These are phyloP conservation scores for Dioscorea alata DNA, from an alignment of 106 monocot genomes.

Conservation along the genomic window DNA sequence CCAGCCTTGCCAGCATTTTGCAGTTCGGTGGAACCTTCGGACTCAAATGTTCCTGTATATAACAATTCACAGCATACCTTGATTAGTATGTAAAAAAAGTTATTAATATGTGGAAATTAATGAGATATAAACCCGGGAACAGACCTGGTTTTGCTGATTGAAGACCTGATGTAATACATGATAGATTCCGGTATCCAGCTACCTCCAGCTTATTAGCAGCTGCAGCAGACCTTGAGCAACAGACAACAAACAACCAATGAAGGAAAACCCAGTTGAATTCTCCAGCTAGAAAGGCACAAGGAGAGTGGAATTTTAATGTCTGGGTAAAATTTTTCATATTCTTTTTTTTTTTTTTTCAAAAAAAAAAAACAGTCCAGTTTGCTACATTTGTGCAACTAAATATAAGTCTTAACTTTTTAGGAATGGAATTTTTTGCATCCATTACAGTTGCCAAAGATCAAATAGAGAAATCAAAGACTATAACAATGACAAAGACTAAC, in stretches of 20 bases:
- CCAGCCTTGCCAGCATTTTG: constrained; percentile 96
- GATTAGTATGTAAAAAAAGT: neutral
- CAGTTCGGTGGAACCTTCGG: constrained; percentile 69
- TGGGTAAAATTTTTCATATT: too few relatives aligned
- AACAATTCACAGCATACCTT: neutral
- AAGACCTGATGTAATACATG: constrained; percentile 83
- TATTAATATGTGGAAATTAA: neutral
- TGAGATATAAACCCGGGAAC: neutral
- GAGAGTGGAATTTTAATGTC: too few relatives aligned
- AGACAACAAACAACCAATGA: neutral
- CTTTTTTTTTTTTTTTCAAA: too few relatives aligned
- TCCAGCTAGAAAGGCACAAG: too few relatives aligned
- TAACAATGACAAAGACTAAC: constrained; percentile 23
- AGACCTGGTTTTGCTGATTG: constrained; percentile 82
- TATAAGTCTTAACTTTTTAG: too few relatives aligned
- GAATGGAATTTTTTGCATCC: too few relatives aligned
- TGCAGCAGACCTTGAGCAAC: constrained; percentile 56
- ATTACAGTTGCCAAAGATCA: too few relatives aligned
- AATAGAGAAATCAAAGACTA: too few relatives aligned
- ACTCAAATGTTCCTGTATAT: constrained; percentile 78
- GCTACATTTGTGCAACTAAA: too few relatives aligned
- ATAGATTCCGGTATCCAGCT: constrained; percentile 68
- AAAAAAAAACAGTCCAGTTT: too few relatives aligned
- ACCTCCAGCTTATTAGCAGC: constrained; percentile 65
- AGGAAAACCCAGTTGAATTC: too few relatives aligned